Evolutionary conservation across 208 protist genomes (phyloP).

Genomic region (Acanthamoeba pearcei): DNA sequence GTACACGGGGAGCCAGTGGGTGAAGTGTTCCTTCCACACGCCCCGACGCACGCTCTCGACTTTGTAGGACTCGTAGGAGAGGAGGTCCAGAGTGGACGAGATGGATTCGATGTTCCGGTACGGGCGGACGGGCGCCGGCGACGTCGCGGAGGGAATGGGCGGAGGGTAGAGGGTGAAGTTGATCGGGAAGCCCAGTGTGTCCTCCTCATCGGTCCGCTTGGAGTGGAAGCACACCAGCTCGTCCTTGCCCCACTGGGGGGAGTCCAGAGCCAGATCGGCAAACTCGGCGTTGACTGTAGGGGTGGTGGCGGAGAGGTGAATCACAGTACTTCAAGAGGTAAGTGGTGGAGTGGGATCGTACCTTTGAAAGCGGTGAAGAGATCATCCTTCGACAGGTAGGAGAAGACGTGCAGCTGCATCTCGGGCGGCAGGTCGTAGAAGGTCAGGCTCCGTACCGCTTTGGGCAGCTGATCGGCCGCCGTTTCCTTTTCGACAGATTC

Average conservation of each 20-base stretch:
- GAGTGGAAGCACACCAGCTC: slow-evolving; percentile 36
- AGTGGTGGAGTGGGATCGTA: neutral
- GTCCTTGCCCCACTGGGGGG: slow-evolving; percentile 1
- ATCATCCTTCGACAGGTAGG: slow-evolving; percentile 10
- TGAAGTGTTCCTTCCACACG: slow-evolving; percentile 53
- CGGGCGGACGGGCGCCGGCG: neutral
- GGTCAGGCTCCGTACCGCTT: neutral
- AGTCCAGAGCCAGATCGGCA: neutral
- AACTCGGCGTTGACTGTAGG: neutral
- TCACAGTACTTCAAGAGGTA: no score
- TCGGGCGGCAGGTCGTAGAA: neutral
- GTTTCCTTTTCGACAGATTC: neutral
- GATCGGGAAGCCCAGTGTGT: neutral
- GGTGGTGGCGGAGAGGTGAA: no score
- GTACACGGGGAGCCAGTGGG: slow-evolving; percentile 22
- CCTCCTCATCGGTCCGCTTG: slow-evolving; percentile 19
- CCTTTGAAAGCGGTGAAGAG: neutral
- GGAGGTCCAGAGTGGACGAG: slow-evolving; percentile 9
- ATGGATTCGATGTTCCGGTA: slow-evolving; percentile 2
- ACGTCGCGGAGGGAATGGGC: neutral
- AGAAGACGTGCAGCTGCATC: slow-evolving; percentile 42
- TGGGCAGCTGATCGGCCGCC: neutral
- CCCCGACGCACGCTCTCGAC: slow-evolving; percentile 1
- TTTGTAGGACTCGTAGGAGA: slow-evolving; percentile 37
- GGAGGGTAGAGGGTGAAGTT: neutral